Conservation (phyloP, 345 rosid genomes). For the Linum usitatissimum region DNA sequence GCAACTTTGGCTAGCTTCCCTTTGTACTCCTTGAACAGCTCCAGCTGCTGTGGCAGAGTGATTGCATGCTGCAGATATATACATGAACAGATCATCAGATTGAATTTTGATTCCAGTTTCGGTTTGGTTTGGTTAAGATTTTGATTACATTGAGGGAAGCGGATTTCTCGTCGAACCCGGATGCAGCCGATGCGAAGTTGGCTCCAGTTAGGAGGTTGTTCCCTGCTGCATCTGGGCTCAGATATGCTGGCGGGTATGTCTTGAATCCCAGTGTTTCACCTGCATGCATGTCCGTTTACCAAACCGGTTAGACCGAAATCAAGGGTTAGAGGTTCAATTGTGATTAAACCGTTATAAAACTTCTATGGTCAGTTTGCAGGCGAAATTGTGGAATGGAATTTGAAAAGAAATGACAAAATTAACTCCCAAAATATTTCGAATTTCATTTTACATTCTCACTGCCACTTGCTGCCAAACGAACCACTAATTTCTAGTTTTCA, state of each 20-base stretch:
- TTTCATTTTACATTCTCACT: too few relatives aligned
- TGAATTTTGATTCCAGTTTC: not conserved
- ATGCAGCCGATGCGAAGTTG: conserved; percentile 88
- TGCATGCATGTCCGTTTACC: conserved; percentile 2
- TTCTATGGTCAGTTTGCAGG: too few relatives aligned
- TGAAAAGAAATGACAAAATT: too few relatives aligned
- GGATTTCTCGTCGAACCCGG: conserved; percentile 78
- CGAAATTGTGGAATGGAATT: too few relatives aligned
- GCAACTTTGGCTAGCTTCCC: conserved; percentile 53
- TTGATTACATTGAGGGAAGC: conserved; percentile 40
- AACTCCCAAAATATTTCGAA: too few relatives aligned
- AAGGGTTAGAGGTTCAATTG: too few relatives aligned
- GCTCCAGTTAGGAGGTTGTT: conserved; percentile 85
- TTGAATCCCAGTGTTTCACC: conserved; percentile 82
- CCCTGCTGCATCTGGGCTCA: conserved; percentile 82
- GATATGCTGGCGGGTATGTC: conserved; percentile 66
- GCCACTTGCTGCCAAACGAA: too few relatives aligned
- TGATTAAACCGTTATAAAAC: too few relatives aligned
- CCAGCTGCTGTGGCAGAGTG: conserved; percentile 57
- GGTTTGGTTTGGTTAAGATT: not conserved
- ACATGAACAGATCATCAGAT: not conserved
- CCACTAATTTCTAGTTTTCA: too few relatives aligned
- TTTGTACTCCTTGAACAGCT: conserved; percentile 72
- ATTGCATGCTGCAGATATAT: conserved; percentile 54
- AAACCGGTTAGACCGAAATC: too few relatives aligned